Percentiles rank a stretch among this genome's conserved stretches.
These are phyloP conservation scores for Arabis hirsuta DNA, from an alignment of 345 rosid genomes.

Conservation along the genomic window DNA sequence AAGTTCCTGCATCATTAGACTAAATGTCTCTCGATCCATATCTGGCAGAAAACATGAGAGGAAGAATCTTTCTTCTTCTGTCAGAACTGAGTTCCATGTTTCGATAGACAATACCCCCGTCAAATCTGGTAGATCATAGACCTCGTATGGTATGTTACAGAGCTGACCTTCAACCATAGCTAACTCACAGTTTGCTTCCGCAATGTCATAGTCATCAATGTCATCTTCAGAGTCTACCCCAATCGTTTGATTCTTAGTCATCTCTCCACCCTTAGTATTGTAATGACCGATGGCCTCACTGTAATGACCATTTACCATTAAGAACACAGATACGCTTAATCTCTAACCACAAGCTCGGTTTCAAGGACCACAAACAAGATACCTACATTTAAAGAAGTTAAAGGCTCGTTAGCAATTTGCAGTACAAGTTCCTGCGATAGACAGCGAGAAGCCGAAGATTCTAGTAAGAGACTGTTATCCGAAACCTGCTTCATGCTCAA, in stretches of 20 bases:
- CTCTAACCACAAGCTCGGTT: conserved; percentile 11
- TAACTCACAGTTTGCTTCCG: conserved; percentile 53
- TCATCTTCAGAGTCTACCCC: conserved; percentile 51
- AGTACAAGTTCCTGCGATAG: background rate
- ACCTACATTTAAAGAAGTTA: conserved; percentile 16
- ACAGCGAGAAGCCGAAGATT: background rate
- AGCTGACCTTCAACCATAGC: conserved; percentile 61
- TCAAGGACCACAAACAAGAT: conserved; percentile 1
- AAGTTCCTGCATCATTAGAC: conserved; percentile 59
- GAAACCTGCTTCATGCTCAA: background rate
- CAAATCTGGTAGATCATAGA: conserved; percentile 67
- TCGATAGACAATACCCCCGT: conserved; percentile 57
- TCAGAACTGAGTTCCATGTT: conserved; percentile 68
- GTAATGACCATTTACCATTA: conserved; percentile 30
- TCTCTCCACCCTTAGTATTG: conserved; percentile 36
- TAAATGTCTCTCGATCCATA: conserved; percentile 62
- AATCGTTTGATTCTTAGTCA: conserved; percentile 40
- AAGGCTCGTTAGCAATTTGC: conserved; percentile 4
- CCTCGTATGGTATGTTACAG: conserved; percentile 65
- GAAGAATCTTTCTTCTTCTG: conserved; percentile 64
- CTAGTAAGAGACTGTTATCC: background rate
- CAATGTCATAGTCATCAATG: conserved; percentile 48
- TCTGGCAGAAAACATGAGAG: conserved; percentile 69
- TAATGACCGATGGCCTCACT: conserved; percentile 26
- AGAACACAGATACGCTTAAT: conserved; percentile 6